Evolutionary conservation across 176 grass and related monocot species (phyloP).

Genomic region (Oropetium thomaeum): DNA sequence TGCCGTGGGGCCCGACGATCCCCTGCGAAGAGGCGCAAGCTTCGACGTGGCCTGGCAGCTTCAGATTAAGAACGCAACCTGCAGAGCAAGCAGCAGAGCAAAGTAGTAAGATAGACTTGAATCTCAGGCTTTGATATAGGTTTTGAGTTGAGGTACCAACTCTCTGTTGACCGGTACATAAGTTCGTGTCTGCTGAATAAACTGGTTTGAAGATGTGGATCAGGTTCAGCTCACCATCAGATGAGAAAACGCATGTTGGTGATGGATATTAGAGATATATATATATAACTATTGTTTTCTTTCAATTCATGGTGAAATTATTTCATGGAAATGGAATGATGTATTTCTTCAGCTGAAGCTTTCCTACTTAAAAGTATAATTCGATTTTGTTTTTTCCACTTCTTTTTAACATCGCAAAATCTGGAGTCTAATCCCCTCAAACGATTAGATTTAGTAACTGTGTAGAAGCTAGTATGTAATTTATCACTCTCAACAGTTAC

Average conservation of each 20-base stretch:
- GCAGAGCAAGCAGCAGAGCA: slow-evolving; percentile 44
- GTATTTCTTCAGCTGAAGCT: slow-evolving; percentile 27
- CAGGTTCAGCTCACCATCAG: slow-evolving; percentile 28
- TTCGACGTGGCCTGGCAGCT: slow-evolving; percentile 69
- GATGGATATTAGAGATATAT: slow-evolving; percentile 35
- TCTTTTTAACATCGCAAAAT: background rate
- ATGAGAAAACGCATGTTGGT: slow-evolving; percentile 21
- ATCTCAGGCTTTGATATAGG: slow-evolving; percentile 74
- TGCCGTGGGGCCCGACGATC: slow-evolving; percentile 36
- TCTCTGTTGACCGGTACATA: slow-evolving; percentile 19
- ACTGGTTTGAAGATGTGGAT: slow-evolving; percentile 27
- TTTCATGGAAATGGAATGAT: slow-evolving; percentile 12
- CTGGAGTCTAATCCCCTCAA: background rate
- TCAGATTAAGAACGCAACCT: slow-evolving; percentile 45
- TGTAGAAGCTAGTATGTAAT: background rate
- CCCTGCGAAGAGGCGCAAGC: slow-evolving; percentile 42
- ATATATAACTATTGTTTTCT: slow-evolving; percentile 16
- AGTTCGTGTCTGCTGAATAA: slow-evolving; percentile 47
- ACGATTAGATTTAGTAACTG: background rate
- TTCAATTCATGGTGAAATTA: slow-evolving; percentile 18
- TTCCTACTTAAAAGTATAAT: background rate
- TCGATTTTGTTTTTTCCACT: background rate
- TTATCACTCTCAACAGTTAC: background rate
- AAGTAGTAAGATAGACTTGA: slow-evolving; percentile 77
- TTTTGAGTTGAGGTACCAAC: slow-evolving; percentile 15